phyloP scores from a whole-genome alignment of 2,329 filamentous ascomycete species.

The Aspergillus brasiliensis region DNA sequence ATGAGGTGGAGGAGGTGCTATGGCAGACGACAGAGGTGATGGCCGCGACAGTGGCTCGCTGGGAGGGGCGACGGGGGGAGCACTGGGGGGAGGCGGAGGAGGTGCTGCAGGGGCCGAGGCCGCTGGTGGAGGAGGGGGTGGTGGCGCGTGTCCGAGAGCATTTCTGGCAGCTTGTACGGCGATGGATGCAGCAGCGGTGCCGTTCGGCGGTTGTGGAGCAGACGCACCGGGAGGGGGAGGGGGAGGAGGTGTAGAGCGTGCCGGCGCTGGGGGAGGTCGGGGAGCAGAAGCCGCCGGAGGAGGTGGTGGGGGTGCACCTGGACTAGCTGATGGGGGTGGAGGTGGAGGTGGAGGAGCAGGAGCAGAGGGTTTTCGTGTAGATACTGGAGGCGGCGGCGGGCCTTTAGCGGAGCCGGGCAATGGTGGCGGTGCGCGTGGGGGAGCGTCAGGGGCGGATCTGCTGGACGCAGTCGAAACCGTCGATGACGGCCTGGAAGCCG shows the following conservation, averaged over 20 bases:
- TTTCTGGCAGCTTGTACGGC: slow-evolving; percentile 62
- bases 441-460: slow-evolving; percentile 49
- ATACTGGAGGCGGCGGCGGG: slow-evolving; percentile 60
- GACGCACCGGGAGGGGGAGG: slow-evolving; percentile 38
- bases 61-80: slow-evolving; percentile 49
- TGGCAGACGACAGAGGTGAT: slow-evolving; percentile 43
- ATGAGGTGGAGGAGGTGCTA: slow-evolving; percentile 48
- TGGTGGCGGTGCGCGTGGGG: slow-evolving; percentile 69
- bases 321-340: slow-evolving; percentile 46
- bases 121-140: slow-evolving; percentile 43
- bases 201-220: slow-evolving; percentile 41
- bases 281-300: slow-evolving; percentile 44
- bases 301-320: slow-evolving; percentile 48
- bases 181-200: slow-evolving; percentile 49
- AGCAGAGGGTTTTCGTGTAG: slow-evolving; percentile 60
- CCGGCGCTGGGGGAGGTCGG: slow-evolving; percentile 42
- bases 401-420: slow-evolving; percentile 50
- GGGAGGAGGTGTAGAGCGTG: slow-evolving; percentile 53
- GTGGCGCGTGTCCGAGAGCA: slow-evolving; percentile 54
- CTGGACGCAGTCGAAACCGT: slow-evolving; percentile 60
- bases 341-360: slow-evolving; percentile 47
- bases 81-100: slow-evolving; percentile 47
- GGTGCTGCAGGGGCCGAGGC: slow-evolving; percentile 45
- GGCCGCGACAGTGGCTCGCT: slow-evolving; percentile 43
- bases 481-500: slow-evolving; percentile 60